Percentiles rank a stretch among this genome's conserved stretches.
Evolutionary conservation across 1,284 basidiomycete genomes (phyloP).

Genomic region (Cryptococcus sp.): DNA sequence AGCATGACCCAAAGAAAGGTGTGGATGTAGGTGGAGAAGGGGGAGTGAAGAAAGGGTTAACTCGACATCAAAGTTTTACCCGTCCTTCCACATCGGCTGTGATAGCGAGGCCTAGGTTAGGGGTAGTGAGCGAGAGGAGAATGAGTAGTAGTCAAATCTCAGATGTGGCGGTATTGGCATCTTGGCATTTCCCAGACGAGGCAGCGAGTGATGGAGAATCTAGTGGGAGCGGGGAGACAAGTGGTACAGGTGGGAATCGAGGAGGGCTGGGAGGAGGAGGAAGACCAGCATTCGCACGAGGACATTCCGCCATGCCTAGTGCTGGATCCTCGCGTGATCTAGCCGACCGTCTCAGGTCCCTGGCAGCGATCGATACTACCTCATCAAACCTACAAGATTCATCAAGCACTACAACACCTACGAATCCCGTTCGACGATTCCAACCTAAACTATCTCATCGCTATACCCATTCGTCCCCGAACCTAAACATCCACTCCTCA

Average conservation of each 20-base stretch:
- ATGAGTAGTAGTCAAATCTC: constrained; percentile 7
- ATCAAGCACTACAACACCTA: not conserved
- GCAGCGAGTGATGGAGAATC: not conserved
- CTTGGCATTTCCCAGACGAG: constrained; percentile 18
- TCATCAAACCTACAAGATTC: not conserved
- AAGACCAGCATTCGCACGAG: not conserved
- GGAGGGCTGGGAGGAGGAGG: not conserved
- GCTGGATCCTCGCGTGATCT: constrained; percentile 9
- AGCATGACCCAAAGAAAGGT: not conserved
- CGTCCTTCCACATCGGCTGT: no score
- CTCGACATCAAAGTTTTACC: not conserved
- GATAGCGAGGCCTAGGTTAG: no score
- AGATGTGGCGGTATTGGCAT: constrained; percentile 19
- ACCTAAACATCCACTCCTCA: not conserved
- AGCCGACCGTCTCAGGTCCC: constrained; percentile 12
- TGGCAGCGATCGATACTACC: constrained; percentile 14
- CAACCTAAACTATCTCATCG: not conserved
- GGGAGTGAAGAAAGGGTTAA: not conserved
- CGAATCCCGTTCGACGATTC: no score
- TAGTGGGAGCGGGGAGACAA: not conserved
- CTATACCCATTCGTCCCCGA: not conserved
- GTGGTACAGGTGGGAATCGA: not conserved
- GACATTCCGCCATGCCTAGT: not conserved
- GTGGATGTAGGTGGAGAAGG: not conserved
- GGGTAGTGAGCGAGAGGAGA: not conserved